phyloP scores from a whole-genome alignment of 2,329 filamentous ascomycete genomes.

The Thielaviopsis cerberus region DNA sequence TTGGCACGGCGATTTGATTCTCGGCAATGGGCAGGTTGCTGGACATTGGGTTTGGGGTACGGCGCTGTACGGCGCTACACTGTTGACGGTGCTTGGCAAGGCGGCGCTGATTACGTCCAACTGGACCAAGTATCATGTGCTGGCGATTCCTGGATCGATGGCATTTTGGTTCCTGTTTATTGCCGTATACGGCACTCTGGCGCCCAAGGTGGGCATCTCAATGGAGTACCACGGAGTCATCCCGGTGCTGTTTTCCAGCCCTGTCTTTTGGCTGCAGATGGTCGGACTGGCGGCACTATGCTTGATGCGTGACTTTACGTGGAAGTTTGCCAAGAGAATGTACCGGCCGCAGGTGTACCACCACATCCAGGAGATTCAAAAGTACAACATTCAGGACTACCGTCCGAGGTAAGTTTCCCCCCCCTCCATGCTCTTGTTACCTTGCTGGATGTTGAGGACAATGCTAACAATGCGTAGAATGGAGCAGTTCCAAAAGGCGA shows the following conservation, averaged over 20 bases:
- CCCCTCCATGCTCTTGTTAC: background rate
- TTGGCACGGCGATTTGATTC: conserved; percentile 62
- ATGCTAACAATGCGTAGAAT: conserved; percentile 39
- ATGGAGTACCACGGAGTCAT: conserved; percentile 73
- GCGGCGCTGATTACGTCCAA: conserved; percentile 88
- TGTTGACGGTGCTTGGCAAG: conserved; percentile 85
- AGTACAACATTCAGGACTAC: conserved; percentile 99
- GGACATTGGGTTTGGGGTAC: conserved; percentile 98
- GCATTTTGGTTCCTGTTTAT: conserved; percentile 81
- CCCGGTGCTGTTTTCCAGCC: conserved; percentile 59
- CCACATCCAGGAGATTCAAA: conserved; percentile 98
- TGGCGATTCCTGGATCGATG: conserved; percentile 89
- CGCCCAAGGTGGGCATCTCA: conserved; percentile 65
- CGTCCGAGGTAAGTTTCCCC: conserved; percentile 53
- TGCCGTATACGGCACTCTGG: conserved; percentile 69
- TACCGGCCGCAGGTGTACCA: conserved; percentile 92
- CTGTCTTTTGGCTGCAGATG: conserved; percentile 83
- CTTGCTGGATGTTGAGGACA: background rate
- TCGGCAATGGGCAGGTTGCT: conserved; percentile 59
- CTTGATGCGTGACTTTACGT: conserved; percentile 72
- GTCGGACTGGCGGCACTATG: conserved; percentile 63
- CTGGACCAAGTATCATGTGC: conserved; percentile 95
- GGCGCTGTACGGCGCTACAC: conserved; percentile 80
- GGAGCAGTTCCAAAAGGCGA: conserved; percentile 99
- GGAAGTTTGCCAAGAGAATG: conserved; percentile 97